Conservation (phyloP, 2,329 filamentous ascomycete species). For the Penicillium sp. region DNA sequence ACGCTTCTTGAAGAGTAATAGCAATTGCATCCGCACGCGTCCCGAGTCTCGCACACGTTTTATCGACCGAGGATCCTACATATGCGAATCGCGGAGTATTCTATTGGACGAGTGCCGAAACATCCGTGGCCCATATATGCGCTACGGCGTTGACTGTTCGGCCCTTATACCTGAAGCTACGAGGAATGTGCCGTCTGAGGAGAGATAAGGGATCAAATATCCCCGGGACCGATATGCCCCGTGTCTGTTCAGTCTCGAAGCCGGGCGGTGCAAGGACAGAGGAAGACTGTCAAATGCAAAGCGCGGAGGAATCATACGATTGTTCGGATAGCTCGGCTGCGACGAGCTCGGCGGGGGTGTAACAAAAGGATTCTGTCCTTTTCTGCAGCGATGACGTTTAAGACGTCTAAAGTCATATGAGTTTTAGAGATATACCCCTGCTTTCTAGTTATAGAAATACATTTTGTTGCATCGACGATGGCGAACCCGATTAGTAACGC, state of each 20-base stretch:
- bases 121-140: slow-evolving; percentile 3
- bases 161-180: slow-evolving; percentile 3
- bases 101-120: slow-evolving; percentile 10
- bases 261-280: not conserved
- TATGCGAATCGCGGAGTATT: slow-evolving; percentile 1
- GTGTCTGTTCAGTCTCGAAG: not conserved
- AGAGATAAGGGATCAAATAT: not conserved
- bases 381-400: not conserved
- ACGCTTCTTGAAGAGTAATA: slow-evolving; percentile 1
- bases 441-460: not conserved
- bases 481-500: too few species aligned
- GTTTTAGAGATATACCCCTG: not conserved
- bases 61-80: slow-evolving; percentile 2
- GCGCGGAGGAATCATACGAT: not conserved
- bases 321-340: not conserved
- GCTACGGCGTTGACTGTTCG: slow-evolving; percentile 8
- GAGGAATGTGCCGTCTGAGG: not conserved
- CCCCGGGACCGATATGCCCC: not conserved
- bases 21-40: slow-evolving; percentile 9
- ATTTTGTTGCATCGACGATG: too few species aligned
- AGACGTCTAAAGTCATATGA: not conserved
- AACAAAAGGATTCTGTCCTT: not conserved
- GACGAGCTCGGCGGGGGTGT: not conserved
- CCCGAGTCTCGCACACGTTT: slow-evolving; percentile 3
- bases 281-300: not conserved